Percentiles rank a stretch among this genome's conserved stretches.
These are phyloP conservation scores for Pisolithus orientalis DNA, from an alignment of 768 basidiomycete genomes.

Conservation along the genomic window DNA sequence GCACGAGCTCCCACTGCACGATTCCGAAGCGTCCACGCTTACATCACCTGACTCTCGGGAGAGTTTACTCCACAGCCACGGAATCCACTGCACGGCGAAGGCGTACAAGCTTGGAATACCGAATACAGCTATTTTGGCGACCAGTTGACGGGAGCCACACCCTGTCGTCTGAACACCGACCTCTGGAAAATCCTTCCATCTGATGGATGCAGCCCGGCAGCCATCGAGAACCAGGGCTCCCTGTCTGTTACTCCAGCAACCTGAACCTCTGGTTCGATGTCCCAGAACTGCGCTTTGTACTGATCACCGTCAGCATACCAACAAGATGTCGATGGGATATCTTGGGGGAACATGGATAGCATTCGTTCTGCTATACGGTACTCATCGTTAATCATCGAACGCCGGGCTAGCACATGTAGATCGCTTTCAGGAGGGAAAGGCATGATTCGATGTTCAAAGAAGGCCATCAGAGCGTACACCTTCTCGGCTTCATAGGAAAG, in stretches of 20 bases:
- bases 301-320: conserved; percentile 16
- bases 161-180: conserved; percentile 6
- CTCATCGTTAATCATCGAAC: conserved; percentile 18
- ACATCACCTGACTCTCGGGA: no score
- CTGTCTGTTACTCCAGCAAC: conserved; percentile 3
- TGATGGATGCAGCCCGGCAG: conserved; percentile 4
- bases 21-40: no score
- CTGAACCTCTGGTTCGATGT: conserved; percentile 5
- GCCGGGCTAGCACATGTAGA: conserved; percentile 9
- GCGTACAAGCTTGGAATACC: conserved; percentile 5
- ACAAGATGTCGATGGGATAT: not conserved
- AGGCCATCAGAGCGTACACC: conserved; percentile 18
- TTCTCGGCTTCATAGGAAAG: conserved; percentile 11
- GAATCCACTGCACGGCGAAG: not conserved
- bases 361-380: conserved; percentile 18
- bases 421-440: conserved; percentile 10
- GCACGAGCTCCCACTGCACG: no score
- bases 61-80: no score
- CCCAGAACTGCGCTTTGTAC: conserved; percentile 13
- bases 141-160: conserved; percentile 5
- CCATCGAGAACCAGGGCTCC: conserved; percentile 5
- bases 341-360: conserved; percentile 12
- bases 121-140: conserved; percentile 3
- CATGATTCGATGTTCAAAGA: conserved; percentile 15
- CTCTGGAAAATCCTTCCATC: conserved; percentile 8